Base-by-base conservation (phyloP, 2,329 filamentous ascomycete genomes). In the Ophiocordyceps polyrhachis-furcata region DNA sequence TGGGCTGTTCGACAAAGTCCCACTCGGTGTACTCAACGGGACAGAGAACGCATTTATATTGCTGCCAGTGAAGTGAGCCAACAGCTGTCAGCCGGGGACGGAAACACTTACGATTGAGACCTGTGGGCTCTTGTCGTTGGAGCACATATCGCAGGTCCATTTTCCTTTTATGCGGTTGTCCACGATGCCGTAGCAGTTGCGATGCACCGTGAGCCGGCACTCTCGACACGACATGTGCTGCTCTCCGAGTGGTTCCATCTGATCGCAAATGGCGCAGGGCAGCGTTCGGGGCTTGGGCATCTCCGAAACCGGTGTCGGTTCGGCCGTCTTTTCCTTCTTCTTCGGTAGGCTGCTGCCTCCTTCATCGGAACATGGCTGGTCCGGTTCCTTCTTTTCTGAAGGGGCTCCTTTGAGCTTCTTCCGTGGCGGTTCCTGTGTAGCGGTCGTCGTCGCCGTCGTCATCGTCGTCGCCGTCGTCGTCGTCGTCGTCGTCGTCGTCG, bases 111-210 rank as follows among this genome's bases (percentile, higher is more conserved):
- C 81, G 47, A 93, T 89, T n/a, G 91, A 95, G 41, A 93, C 81
- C 51, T 85, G 79, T 5, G 89, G 87, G 55, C 81, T 89, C 59
- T 87, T 86, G 58, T 98, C 91, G 56, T 98, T 98, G 35, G 79
- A 71, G 62, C 91, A 98, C 74, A 88, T 93, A 62, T 96, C 91
- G 61, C 91, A 98, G 38, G 81, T 76, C 91, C 91, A 98, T 62
- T 93, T 93, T 41, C 71, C 74, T 29, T 76, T 72, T 45, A 71
- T 72, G 40, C 83, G 76, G 46, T 81, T 77, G 41, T 81, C 76
- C 37, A 74, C 51, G 29, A 96, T 71, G n/a, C 91, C 91, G 57
- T 96, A 98, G 62, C 91, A 98, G 49, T 78, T 77, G 45, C 83
- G 81, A 61, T 98, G 91, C 21, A 96, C 89, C 4, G 87, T 87